phyloP scores from a whole-genome alignment of 1,139 yeast genomes.

The Blastobotrys elegans region DNA sequence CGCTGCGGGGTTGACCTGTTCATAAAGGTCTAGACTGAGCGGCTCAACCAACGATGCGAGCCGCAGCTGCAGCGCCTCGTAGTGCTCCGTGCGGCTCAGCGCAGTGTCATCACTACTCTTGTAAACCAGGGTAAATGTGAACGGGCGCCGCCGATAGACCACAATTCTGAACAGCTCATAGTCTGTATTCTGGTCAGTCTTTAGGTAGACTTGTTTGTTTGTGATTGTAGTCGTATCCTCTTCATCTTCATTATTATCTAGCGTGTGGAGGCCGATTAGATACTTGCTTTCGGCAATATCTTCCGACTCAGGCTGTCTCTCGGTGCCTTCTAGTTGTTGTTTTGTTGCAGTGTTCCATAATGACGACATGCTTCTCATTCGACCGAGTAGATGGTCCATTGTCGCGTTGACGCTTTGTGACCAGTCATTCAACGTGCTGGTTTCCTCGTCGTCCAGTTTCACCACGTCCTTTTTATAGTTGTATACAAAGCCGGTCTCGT shows the following conservation, averaged over 20 bases:
- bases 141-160: constrained; percentile 28
- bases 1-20: constrained; percentile 8
- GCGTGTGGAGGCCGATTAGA: constrained; percentile 1
- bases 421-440: background rate
- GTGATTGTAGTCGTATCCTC: background rate
- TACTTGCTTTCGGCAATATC: constrained; percentile 7
- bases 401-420: constrained; percentile 18
- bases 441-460: background rate
- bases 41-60: constrained; percentile 31
- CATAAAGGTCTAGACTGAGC: constrained; percentile 23
- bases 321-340: background rate
- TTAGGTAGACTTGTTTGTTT: background rate
- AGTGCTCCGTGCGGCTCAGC: constrained; percentile 18
- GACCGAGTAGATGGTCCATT: constrained; percentile 22
- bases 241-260: background rate
- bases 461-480: constrained; percentile 18
- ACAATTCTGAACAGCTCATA: constrained; percentile 19
- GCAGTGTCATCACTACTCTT: constrained; percentile 11
- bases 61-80: constrained; percentile 25
- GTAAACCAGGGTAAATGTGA: constrained; percentile 25
- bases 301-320: constrained; percentile 1
- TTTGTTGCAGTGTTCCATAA: background rate
- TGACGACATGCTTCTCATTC: constrained; percentile 13
- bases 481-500: constrained; percentile 28
- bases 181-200: background rate